Evolutionary conservation across 768 basidiomycete genomes (phyloP).

Genomic region (Boletus edulis): DNA sequence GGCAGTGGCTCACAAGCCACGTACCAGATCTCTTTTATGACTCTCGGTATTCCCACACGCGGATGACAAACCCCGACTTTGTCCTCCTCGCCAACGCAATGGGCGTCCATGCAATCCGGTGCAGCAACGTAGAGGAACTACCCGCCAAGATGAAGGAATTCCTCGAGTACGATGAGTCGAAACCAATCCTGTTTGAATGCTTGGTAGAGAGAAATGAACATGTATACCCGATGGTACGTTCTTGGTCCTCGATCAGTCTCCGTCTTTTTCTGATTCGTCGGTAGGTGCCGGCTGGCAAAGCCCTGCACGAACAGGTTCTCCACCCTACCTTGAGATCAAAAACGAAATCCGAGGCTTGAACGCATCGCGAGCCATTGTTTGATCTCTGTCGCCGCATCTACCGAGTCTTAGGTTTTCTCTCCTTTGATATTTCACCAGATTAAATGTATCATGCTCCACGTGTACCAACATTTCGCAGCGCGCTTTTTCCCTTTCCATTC

Average conservation of each 20-base stretch:
- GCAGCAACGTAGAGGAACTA: slow-evolving; percentile 66
- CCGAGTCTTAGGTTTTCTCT: background rate
- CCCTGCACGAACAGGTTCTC: slow-evolving; percentile 87
- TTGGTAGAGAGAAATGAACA: slow-evolving; percentile 80
- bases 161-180: slow-evolving; percentile 85
- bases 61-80: slow-evolving; percentile 96
- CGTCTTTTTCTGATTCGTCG: background rate
- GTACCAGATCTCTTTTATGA: slow-evolving; percentile 89
- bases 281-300: slow-evolving; percentile 89
- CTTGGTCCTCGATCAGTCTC: background rate
- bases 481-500: background rate
- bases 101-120: slow-evolving; percentile 89
- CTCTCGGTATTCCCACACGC: slow-evolving; percentile 92
- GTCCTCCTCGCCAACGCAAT: slow-evolving; percentile 86
- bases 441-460: slow-evolving; percentile 21
- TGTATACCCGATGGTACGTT: slow-evolving; percentile 83
- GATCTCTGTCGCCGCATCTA: background rate
- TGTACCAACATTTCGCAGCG: slow-evolving; percentile 25
- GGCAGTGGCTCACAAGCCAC: background rate
- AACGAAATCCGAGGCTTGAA: slow-evolving; percentile 25
- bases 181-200: slow-evolving; percentile 91
- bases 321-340: slow-evolving; percentile 52
- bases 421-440: slow-evolving; percentile 2
- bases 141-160: slow-evolving; percentile 99
- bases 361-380: background rate